phyloP scores from a whole-genome alignment of 148 eudicot species.

The Rhododendron ferrugineum region DNA sequence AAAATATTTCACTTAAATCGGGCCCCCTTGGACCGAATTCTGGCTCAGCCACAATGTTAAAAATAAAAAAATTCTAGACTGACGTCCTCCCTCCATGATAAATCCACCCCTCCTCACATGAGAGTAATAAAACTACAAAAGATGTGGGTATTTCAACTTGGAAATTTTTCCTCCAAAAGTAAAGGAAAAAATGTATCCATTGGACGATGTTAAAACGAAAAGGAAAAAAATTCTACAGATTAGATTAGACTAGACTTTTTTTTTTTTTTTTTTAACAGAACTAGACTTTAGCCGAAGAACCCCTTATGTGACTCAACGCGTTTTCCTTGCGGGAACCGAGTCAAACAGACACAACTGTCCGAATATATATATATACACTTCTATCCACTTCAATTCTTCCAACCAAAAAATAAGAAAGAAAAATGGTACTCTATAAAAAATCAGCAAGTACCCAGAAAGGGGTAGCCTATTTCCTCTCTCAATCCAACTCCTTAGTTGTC shows the following conservation, averaged over 20 bases:
- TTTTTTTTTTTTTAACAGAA: no score
- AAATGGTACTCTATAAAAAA: neutral
- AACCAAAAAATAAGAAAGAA: neutral
- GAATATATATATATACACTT: neutral
- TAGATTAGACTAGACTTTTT: no score
- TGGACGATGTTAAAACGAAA: neutral
- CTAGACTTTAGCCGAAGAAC: no score
- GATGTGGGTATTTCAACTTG: neutral
- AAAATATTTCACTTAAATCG: no score
- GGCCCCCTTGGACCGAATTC: no score
- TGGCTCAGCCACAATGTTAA: no score
- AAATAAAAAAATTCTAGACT: no score
- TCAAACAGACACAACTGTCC: neutral
- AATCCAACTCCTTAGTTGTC: neutral
- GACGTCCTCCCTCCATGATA: no score
- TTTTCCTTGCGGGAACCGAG: neutral
- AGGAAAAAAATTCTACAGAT: neutral
- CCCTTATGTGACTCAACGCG: neutral
- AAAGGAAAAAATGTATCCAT: no score
- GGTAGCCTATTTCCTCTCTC: conserved; percentile 10
- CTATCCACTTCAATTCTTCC: neutral
- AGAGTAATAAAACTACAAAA: no score
- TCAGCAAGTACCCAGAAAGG: neutral
- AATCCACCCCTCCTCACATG: no score
- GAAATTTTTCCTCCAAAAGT: neutral